Evolutionary conservation across 2,329 filamentous ascomycete species (phyloP).

Genomic region (Chaetomiaceae sp.): DNA sequence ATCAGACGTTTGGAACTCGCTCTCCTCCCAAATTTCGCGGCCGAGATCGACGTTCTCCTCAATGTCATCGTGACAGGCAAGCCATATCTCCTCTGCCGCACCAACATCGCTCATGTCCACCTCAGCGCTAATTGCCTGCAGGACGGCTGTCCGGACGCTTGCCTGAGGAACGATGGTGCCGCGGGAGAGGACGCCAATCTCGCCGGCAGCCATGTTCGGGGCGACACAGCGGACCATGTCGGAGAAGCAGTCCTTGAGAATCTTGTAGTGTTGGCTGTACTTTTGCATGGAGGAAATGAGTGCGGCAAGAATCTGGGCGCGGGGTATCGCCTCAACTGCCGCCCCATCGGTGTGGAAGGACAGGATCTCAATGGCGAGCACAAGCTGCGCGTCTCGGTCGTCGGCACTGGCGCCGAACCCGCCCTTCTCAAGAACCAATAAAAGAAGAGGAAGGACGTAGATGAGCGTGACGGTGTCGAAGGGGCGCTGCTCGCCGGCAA

Average conservation of each 20-base stretch:
- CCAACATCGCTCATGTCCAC: slow-evolving; percentile 83
- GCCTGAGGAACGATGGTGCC: slow-evolving; percentile 74
- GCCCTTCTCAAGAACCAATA: slow-evolving; percentile 70
- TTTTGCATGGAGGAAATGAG: slow-evolving; percentile 78
- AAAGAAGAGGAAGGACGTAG: slow-evolving; percentile 77
- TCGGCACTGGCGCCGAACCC: slow-evolving; percentile 69
- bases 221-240: slow-evolving; percentile 82
- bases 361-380: slow-evolving; percentile 82
- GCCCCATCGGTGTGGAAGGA: slow-evolving; percentile 82
- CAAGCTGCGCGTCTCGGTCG: slow-evolving; percentile 81
- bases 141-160: slow-evolving; percentile 72
- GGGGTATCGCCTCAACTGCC: slow-evolving; percentile 67
- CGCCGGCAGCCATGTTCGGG: slow-evolving; percentile 66
- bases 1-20: slow-evolving; percentile 64
- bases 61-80: slow-evolving; percentile 85
- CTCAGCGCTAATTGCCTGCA: slow-evolving; percentile 87
- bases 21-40: slow-evolving; percentile 91
- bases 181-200: slow-evolving; percentile 69
- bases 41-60: slow-evolving; percentile 81
- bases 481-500: slow-evolving; percentile 86
- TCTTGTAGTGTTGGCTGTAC: slow-evolving; percentile 90
- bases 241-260: slow-evolving; percentile 85
- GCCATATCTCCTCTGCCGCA: slow-evolving; percentile 87
- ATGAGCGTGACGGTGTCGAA: slow-evolving; percentile 84
- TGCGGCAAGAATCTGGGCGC: slow-evolving; percentile 63